Evolutionary conservation across 225 moss, liverwort and hornwort genomes (phyloP), one percentile per base, ranked within the genome.

Genomic region (Polytrichum commune): DNA sequence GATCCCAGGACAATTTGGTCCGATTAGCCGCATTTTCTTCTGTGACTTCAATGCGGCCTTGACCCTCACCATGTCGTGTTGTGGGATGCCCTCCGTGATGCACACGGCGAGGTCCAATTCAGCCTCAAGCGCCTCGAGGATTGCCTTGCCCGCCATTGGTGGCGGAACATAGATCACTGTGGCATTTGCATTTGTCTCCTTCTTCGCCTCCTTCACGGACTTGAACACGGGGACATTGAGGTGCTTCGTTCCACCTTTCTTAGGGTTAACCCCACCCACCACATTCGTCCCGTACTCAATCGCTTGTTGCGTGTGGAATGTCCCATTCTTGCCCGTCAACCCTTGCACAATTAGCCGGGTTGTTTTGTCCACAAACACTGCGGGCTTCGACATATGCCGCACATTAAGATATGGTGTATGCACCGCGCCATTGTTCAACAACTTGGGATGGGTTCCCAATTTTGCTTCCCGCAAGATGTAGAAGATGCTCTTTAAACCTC

Each of bases 121-220:
- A 26, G 85, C 83, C 10, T 89, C 86, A 32, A 89, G 55, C n/a
- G 85, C 89, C 77, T 89, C 89, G 60, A 89, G 54, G 27, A 89
- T 85, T 4, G 89, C 86, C 3, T 75, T 76, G 65, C 65, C 65
- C 9, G 86, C 89, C 70, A 85, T 72, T 27, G 80, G 78, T 10
- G 89, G 85, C 23, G 89, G 89, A 18, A 89, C 89, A 66, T 89
- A 89, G 30, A 89, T 89, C 8, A 89, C 89, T 16, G 89, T 86
- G 27, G 85, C 89, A 60, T 73, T 83, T 68, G 85, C 89, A 61
- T 81, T 85, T 9, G 85, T 86, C 53, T 81, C 85, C 26, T 69
- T 68, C 29, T 86, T 86, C 19, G 89, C 89, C 66, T 89, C 89
- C 66, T 70, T 65, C 2, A 89, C 86, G 16, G 81, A 74, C 61